A percentile compares a stretch with the other conserved stretches of the same genome.
Evolutionary conservation across 805 yeast species (phyloP).

Genomic region (Brettanomyces nanus): DNA sequence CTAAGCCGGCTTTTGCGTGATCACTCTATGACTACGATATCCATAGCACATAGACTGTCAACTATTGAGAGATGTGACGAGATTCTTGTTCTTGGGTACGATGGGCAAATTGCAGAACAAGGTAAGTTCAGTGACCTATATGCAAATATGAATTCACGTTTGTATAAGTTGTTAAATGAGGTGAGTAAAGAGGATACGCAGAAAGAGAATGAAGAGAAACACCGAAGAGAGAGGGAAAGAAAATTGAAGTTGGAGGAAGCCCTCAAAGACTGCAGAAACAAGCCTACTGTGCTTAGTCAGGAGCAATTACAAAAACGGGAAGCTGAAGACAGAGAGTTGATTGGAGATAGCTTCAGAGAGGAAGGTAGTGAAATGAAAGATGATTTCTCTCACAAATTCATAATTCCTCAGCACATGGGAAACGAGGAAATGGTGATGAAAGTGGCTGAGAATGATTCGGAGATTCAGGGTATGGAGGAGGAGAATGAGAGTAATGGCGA

Average conservation of each 20-base stretch:
- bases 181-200: slow-evolving; percentile 7
- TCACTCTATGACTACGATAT: slow-evolving; percentile 65
- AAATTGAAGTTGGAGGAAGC: background rate
- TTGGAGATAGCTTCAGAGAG: slow-evolving; percentile 11
- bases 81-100: slow-evolving; percentile 70
- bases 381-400: slow-evolving; percentile 15
- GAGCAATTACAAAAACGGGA: slow-evolving; percentile 4
- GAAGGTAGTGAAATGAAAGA: slow-evolving; percentile 11
- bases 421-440: slow-evolving; percentile 10
- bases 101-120: slow-evolving; percentile 71
- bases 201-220: slow-evolving; percentile 8
- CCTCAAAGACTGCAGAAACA: background rate
- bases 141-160: slow-evolving; percentile 27
- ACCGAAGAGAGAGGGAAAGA: slow-evolving; percentile 4
- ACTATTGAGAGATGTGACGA: slow-evolving; percentile 81
- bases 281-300: slow-evolving; percentile 5
- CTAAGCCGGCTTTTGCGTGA: slow-evolving; percentile 46
- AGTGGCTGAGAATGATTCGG: slow-evolving; percentile 15
- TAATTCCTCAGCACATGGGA: slow-evolving; percentile 18
- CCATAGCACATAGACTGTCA: slow-evolving; percentile 86
- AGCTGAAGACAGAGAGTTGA: slow-evolving; percentile 5
- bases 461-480: slow-evolving; percentile 15
- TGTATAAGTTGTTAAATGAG: slow-evolving; percentile 27
- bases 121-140: slow-evolving; percentile 58
- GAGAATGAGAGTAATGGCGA: background rate